Evolutionary conservation across 2,329 filamentous ascomycete genomes (phyloP).

Genomic region (Zarea fungicola): DNA sequence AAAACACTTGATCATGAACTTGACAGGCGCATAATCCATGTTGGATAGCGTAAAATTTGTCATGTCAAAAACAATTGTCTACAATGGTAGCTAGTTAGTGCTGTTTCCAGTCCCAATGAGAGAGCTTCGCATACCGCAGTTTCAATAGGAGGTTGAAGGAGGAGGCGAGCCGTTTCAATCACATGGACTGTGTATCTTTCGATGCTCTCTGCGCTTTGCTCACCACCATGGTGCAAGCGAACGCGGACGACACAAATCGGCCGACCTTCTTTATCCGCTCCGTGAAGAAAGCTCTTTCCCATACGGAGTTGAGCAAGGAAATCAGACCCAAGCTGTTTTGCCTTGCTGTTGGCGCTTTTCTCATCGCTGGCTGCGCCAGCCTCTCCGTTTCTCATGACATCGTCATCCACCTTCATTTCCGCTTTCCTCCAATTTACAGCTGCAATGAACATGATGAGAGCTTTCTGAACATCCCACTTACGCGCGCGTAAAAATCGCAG

Average conservation of each 20-base stretch:
- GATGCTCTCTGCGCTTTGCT: constrained; percentile 75
- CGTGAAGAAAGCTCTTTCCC: constrained; percentile 92
- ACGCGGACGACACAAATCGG: constrained; percentile 85
- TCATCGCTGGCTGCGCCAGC: constrained; percentile 56
- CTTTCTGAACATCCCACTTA: constrained; percentile 93
- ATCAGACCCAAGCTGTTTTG: constrained; percentile 65
- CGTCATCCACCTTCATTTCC: constrained; percentile 83
- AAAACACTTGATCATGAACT: constrained; percentile 99
- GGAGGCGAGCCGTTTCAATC: constrained; percentile 88
- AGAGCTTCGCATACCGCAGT: constrained; percentile 68
- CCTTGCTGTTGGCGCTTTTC: constrained; percentile 48
- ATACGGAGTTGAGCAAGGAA: constrained; percentile 79
- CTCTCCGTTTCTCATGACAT: constrained; percentile 77
- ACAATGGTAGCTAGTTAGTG: constrained; percentile 19
- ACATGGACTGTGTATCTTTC: constrained; percentile 90
- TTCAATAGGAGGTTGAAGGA: constrained; percentile 74
- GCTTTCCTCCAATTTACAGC: constrained; percentile 86
- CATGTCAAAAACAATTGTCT: constrained; percentile 96
- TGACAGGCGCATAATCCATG: constrained; percentile 97
- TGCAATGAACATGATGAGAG: constrained; percentile 87
- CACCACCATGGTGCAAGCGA: constrained; percentile 72
- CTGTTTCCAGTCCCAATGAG: background rate
- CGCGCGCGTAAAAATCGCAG: constrained; percentile 81
- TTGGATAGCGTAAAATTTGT: constrained; percentile 89
- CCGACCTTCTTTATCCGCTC: constrained; percentile 74